Base-by-base conservation (phyloP, 495 filamentous ascomycete genomes). In the Chaetomium fimeti region DNA sequence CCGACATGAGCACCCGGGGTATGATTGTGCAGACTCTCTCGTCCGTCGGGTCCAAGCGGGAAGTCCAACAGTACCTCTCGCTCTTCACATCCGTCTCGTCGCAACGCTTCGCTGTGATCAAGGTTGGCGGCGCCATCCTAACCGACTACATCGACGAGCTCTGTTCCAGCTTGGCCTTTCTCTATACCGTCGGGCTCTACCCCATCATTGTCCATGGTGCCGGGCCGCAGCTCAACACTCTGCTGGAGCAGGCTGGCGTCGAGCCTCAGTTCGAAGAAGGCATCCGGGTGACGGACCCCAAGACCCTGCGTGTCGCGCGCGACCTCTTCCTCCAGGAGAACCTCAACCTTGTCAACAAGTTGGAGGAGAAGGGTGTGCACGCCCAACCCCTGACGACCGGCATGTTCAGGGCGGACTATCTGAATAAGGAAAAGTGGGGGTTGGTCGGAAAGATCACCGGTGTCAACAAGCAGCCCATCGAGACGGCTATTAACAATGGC, bases 91-190 rank as follows among this genome's bases (percentile, higher is more conserved):
- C 93, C 40, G 94, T 97, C 54, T 95, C 93, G 25, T 96, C 91
- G 5, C 93, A 97, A 82, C 92, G 96, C 72, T 98, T 98, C 76
- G 94, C 94, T 69, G 94, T 98, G 57, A 97, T 98, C 77, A 98
- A 98, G 82, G 95, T 98, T 58, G 94, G 94, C 25, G 94, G 94
- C 57, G 94, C 95, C 57, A 98, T 98, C 70, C 88, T 98, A 69
- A 97, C 93, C 64, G 93, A 98, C 75, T 91, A 96, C 79, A 83
- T 96, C 58, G 89, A 96, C 74, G 90, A 89, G 51, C 84, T 98
- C 57, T 94, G 91, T 67, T 90, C 88, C 42, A 90, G 90, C 11
- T 83, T 98, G 62, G 90, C 91, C 20, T 95, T 97, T 80, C 86
- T 98, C 32, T 93, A 96, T 81, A 89, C 94, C 82, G 91, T 98